A percentile compares a stretch with the other conserved stretches of the same genome.
Conservation (phyloP, 2,329 filamentous ascomycete species). For the Hymenoscyphus albidus region DNA sequence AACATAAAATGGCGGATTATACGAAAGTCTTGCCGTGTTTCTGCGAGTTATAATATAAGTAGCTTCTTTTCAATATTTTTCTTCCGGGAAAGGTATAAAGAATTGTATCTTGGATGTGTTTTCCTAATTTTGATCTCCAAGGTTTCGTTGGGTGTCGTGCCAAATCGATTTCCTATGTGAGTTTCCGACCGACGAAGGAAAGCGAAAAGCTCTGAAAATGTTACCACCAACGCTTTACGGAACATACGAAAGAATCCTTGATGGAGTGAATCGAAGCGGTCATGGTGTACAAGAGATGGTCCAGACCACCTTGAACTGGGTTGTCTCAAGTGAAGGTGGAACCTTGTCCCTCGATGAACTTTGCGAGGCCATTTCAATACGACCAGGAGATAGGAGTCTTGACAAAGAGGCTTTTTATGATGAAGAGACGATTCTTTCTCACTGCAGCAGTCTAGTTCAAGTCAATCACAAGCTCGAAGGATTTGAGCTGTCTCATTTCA, state of each 20-base stretch:
- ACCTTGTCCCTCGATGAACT: not conserved
- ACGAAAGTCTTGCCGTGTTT: too few relatives aligned
- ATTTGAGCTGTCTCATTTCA: conserved; percentile 7
- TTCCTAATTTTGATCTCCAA: not conserved
- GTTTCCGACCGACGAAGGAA: conserved; percentile 1
- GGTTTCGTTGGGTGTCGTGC: conserved; percentile 32
- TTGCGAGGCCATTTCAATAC: conserved; percentile 5
- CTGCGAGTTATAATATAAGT: too few relatives aligned
- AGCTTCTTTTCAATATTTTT: too few relatives aligned
- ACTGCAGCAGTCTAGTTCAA: conserved; percentile 1
- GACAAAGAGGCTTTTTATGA: not conserved
- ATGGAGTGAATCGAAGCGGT: conserved; percentile 15
- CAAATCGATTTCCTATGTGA: conserved; percentile 28
- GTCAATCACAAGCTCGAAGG: not conserved
- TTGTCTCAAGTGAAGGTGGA: not conserved
- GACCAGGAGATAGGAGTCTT: not conserved
- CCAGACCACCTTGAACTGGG: not conserved
- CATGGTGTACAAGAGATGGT: conserved; percentile 1
- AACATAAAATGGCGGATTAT: too few relatives aligned
- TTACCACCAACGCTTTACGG: conserved; percentile 25
- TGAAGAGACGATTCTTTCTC: not conserved
- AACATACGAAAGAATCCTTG: conserved; percentile 28
- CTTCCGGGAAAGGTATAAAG: too few relatives aligned
- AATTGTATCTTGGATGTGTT: not conserved
- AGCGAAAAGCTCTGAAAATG: conserved; percentile 15